A percentile compares a stretch with the other conserved stretches of the same genome.
These are phyloP conservation scores for Boletales sp. DNA, from an alignment of 768 basidiomycete species.

Conservation along the genomic window DNA sequence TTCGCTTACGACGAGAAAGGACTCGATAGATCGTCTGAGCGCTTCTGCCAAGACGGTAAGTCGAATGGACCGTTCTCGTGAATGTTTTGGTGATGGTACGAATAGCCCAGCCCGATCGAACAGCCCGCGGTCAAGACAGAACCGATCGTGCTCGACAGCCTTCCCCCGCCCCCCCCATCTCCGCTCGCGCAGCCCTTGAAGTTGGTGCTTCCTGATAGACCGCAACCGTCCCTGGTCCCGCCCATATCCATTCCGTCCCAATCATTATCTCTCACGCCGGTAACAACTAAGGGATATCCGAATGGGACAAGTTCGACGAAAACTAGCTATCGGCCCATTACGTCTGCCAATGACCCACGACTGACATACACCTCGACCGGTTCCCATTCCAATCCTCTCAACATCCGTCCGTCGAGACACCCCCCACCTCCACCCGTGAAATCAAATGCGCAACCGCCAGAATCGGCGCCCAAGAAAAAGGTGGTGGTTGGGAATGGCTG, in stretches of 20 bases:
- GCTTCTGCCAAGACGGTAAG: constrained; percentile 16
- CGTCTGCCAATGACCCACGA: constrained; percentile 26
- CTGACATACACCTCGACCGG: constrained; percentile 40
- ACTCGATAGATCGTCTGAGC: constrained; percentile 14
- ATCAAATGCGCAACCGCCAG: constrained; percentile 11
- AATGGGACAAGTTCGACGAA: constrained; percentile 18
- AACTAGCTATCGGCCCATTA: constrained; percentile 25
- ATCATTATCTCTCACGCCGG: constrained; percentile 18
- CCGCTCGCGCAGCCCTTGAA: constrained; percentile 9
- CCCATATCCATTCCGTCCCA: constrained; percentile 13
- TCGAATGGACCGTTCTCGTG: background rate
- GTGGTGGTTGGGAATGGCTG: constrained; percentile 48
- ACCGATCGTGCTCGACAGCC: constrained; percentile 5
- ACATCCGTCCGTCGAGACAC: constrained; percentile 46
- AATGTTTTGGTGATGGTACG: background rate
- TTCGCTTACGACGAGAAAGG: constrained; percentile 19
- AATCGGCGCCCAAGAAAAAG: constrained; percentile 14
- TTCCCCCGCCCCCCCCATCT: constrained; percentile 13
- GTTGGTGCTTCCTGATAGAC: constrained; percentile 5
- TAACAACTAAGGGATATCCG: constrained; percentile 11
- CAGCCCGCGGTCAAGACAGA: constrained; percentile 19
- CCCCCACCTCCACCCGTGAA: constrained; percentile 13
- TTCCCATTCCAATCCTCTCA: constrained; percentile 50
- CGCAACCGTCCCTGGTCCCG: constrained; percentile 3
- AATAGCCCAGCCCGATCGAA: constrained; percentile 17